Conservation (phyloP, 2,329 filamentous ascomycete genomes). For the Madurella fahalii region DNA sequence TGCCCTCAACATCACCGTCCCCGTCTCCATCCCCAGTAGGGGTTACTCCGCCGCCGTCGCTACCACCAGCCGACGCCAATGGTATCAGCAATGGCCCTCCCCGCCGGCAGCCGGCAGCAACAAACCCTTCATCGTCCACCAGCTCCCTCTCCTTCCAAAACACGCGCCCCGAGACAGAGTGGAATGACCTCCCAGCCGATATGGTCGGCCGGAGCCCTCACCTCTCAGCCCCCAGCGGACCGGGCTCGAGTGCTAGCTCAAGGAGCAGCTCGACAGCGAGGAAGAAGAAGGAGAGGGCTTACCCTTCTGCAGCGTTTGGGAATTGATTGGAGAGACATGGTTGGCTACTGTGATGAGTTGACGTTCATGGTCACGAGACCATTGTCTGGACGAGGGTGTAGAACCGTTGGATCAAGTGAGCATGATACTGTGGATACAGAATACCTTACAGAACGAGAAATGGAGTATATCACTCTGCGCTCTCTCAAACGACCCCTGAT, state of each 20-base stretch:
- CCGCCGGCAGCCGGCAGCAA: constrained; percentile 9
- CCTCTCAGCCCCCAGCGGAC: constrained; percentile 25
- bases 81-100: constrained; percentile 4
- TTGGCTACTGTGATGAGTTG: too few relatives aligned
- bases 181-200: constrained; percentile 62
- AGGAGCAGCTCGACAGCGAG: constrained; percentile 51
- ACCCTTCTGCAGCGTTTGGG: constrained; percentile 60
- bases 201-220: constrained; percentile 40
- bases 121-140: constrained; percentile 11
- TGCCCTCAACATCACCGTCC: constrained; percentile 3
- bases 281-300: constrained; percentile 58
- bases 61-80: background rate
- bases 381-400: background rate
- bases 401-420: background rate
- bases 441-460: background rate
- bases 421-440: background rate
- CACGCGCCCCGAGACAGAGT: constrained; percentile 55
- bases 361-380: too few relatives aligned
- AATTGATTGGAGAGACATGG: constrained; percentile 25
- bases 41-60: constrained; percentile 7
- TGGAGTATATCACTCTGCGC: background rate
- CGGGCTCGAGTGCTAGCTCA: constrained; percentile 45
- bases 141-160: constrained; percentile 52
- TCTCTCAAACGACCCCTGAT: background rate
- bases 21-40: constrained; percentile 13